A percentile compares a stretch with the other conserved stretches of the same genome.
phyloP scores from a whole-genome alignment of 495 filamentous ascomycete species.

The Aspergillus leporis region DNA sequence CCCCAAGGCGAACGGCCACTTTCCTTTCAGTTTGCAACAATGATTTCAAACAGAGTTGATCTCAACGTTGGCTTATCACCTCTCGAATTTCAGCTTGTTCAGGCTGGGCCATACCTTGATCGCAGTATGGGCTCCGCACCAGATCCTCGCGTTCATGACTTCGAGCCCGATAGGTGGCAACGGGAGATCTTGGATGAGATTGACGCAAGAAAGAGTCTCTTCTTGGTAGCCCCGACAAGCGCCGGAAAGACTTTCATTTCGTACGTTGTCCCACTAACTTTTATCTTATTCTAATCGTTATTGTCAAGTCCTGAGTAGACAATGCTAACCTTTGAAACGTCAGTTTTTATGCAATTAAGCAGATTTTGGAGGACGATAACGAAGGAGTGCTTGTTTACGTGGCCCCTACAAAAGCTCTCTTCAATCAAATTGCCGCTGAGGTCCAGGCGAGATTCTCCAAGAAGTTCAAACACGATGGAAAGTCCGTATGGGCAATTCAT shows the following conservation, averaged over 20 bases:
- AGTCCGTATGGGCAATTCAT: constrained; percentile 77
- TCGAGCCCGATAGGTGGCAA: constrained; percentile 77
- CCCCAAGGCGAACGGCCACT: constrained; percentile 19
- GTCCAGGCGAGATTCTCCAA: constrained; percentile 69
- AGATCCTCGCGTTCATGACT: constrained; percentile 63
- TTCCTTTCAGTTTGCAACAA: constrained; percentile 36
- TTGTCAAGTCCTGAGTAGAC: too few relatives aligned
- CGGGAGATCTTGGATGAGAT: constrained; percentile 70
- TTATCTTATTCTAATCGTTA: too few relatives aligned
- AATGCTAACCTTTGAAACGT: too few relatives aligned
- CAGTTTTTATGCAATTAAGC: constrained; percentile 77
- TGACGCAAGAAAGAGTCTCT: constrained; percentile 64
- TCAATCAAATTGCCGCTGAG: constrained; percentile 83
- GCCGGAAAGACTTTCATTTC: constrained; percentile 64
- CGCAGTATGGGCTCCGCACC: constrained; percentile 65
- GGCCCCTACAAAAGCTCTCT: constrained; percentile 78
- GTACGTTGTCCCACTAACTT: constrained; percentile 21
- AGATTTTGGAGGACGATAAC: constrained; percentile 64
- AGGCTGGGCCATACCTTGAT: constrained; percentile 74
- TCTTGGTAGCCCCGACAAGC: constrained; percentile 77
- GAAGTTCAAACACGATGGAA: constrained; percentile 52
- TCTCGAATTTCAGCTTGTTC: constrained; percentile 60
- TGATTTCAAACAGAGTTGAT: constrained; percentile 12
- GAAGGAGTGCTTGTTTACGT: constrained; percentile 74
- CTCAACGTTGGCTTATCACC: constrained; percentile 27